These are phyloP conservation scores for Cladosporium sp. DNA, from an alignment of 2,329 filamentous ascomycete genomes.

Conservation along the genomic window DNA sequence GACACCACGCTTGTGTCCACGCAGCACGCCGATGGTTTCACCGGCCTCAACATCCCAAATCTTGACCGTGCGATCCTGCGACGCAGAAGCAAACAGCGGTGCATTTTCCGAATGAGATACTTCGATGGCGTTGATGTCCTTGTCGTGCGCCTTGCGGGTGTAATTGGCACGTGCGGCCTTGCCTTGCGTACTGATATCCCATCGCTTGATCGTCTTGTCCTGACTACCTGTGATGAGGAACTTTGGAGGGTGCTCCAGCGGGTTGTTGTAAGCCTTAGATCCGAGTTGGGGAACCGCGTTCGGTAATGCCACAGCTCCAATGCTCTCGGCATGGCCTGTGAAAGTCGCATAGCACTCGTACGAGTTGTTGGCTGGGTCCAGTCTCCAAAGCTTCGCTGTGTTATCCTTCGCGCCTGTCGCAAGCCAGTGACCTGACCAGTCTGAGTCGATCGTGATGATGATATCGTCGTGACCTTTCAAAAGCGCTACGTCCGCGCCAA, in stretches of 20 bases:
- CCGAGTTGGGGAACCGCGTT: slow-evolving; percentile 60
- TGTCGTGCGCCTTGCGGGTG: slow-evolving; percentile 94
- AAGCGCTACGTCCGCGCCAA: slow-evolving; percentile 81
- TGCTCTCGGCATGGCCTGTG: slow-evolving; percentile 86
- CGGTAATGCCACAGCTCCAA: slow-evolving; percentile 83
- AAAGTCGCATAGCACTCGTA: slow-evolving; percentile 78
- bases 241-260: slow-evolving; percentile 70
- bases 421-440: slow-evolving; percentile 97
- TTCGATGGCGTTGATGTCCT: slow-evolving; percentile 95
- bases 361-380: slow-evolving; percentile 68
- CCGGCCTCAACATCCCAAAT: slow-evolving; percentile 91
- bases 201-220: slow-evolving; percentile 90
- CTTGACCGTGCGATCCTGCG: slow-evolving; percentile 93
- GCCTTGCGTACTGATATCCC: slow-evolving; percentile 58
- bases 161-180: slow-evolving; percentile 63
- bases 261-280: slow-evolving; percentile 65
- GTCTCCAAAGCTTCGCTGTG: slow-evolving; percentile 79
- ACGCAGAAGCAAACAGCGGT: slow-evolving; percentile 88
- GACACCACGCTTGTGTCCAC: slow-evolving; percentile 88
- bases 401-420: slow-evolving; percentile 97
- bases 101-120: slow-evolving; percentile 58
- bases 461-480: slow-evolving; percentile 92
- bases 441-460: slow-evolving; percentile 85
- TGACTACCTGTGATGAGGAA: slow-evolving; percentile 91
- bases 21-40: slow-evolving; percentile 82